These are phyloP conservation scores for Phytophthora tubulina DNA, from an alignment of 352 stramenopile species.

Conservation along the genomic window DNA sequence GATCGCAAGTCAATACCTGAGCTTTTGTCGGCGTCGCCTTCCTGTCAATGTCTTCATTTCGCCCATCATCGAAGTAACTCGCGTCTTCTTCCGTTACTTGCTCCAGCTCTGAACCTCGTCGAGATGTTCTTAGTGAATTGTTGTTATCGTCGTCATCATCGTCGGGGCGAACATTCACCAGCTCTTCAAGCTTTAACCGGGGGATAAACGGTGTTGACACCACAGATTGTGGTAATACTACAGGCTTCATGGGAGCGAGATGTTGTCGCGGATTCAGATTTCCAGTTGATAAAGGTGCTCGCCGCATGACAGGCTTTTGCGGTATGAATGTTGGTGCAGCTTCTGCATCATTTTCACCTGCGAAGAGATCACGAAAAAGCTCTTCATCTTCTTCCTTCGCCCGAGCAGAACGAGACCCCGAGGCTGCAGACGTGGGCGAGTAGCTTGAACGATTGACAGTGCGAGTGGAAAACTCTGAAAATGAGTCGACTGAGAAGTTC, in stretches of 20 bases:
- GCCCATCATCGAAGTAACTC: slow-evolving; percentile 29
- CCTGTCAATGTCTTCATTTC: slow-evolving; percentile 11
- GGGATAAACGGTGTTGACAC: slow-evolving; percentile 40
- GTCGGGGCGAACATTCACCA: slow-evolving; percentile 51
- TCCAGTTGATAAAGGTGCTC: slow-evolving; percentile 3
- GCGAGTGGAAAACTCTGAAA: slow-evolving; percentile 60
- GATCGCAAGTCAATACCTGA: background rate
- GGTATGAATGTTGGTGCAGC: slow-evolving; percentile 23
- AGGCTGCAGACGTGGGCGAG: slow-evolving; percentile 35
- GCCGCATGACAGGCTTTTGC: slow-evolving; percentile 23
- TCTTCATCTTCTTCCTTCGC: slow-evolving; percentile 66
- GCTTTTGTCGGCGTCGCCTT: slow-evolving; percentile 1
- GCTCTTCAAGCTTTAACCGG: slow-evolving; percentile 55
- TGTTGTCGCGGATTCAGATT: slow-evolving; percentile 24
- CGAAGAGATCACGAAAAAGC: slow-evolving; percentile 74
- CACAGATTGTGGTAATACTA: slow-evolving; percentile 3
- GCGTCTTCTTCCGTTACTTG: slow-evolving; percentile 39
- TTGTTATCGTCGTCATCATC: slow-evolving; percentile 25
- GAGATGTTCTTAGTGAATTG: slow-evolving; percentile 11
- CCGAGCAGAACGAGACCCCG: slow-evolving; percentile 9
- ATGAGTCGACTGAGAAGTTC: slow-evolving; percentile 65
- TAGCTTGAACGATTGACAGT: slow-evolving; percentile 37
- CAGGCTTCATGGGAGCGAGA: slow-evolving; percentile 21
- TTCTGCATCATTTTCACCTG: slow-evolving; percentile 39
- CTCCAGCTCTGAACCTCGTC: slow-evolving; percentile 22